Conservation (phyloP, 2,329 filamentous ascomycete species). For the Clonostachys rhizophaga region DNA sequence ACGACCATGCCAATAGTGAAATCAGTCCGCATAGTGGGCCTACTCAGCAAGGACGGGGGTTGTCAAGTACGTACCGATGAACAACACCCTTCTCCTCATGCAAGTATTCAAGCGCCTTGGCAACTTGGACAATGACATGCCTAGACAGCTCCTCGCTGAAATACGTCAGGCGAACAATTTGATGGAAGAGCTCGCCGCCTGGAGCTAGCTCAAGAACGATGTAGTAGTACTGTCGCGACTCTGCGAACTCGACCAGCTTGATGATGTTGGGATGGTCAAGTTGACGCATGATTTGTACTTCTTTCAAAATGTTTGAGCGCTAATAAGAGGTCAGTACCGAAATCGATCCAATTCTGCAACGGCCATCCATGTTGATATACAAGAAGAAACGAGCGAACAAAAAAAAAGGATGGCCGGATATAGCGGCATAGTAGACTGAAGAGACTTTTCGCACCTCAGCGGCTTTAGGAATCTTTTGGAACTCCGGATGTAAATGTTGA, state of each 20-base stretch:
- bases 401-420: conserved; percentile 14
- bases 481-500: conserved; percentile 91
- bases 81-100: conserved; percentile 95
- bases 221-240: conserved; percentile 94
- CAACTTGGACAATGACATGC: conserved; percentile 92
- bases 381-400: conserved; percentile 14
- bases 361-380: conserved; percentile 3
- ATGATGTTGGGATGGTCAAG: conserved; percentile 95
- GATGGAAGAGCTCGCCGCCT: conserved; percentile 95
- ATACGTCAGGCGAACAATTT: conserved; percentile 96
- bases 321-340: conserved; percentile 34
- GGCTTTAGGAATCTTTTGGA: conserved; percentile 90
- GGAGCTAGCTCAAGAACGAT: conserved; percentile 94
- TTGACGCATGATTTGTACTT: conserved; percentile 97
- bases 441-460: conserved; percentile 79
- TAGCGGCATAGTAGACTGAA: conserved; percentile 4
- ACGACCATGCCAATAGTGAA: conserved; percentile 1
- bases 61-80: conserved; percentile 68
- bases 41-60: not conserved
- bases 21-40: conserved; percentile 14
- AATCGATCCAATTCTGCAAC: not conserved
- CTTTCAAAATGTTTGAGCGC: conserved; percentile 96
- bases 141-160: conserved; percentile 95
- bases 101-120: conserved; percentile 88
- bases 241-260: conserved; percentile 88